Evolutionary conservation across 108 stramenopile genomes (phyloP), one percentile per base, ranked within the genome.

Genomic region (Asterionellopsis glacialis): DNA sequence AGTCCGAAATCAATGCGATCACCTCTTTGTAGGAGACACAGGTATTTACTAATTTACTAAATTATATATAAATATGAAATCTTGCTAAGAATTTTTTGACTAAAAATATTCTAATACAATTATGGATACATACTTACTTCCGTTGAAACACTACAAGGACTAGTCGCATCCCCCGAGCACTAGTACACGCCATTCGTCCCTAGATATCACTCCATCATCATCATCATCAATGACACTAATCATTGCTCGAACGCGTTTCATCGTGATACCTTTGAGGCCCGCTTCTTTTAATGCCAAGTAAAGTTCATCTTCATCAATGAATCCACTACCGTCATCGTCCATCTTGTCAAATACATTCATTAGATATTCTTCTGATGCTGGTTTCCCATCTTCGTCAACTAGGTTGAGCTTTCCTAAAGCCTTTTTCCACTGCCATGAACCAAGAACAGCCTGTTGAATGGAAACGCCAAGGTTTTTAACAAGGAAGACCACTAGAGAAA

Each of bases 391-490:
- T n/a, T 51, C 64, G 44, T 41, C 50, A 45, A 61, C 33, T 33
- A 33, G 33, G 7, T 52, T 50, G 64, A 64, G 41, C 10, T 22
- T 23, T 57, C 55, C 26, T 15, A 57, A 19, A 19, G 70, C 63
- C 24, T 51, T 57, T 12, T 74, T 64, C 77, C 77, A 78, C 16
- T 74, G 48, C 74, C 74, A 79, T 41, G 56, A 64, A 28, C 78
- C 78, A 0, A 58, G 42, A n/a, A 63, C 9, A 14, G 74, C 78
- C 45, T 67, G 70, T 12, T 55, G 1, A 23, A 75, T 23, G 33
- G 61, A 61, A 13, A 79, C 57, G 14, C 63, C 47, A 14, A 72
- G 49, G 25, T 51, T 55, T 12, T 55, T 56, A 10, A 73, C 68
- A 16, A 78, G 41, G 41, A 65, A 78, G 43, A 40, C 44, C 3